A percentile compares a stretch with the other conserved stretches of the same genome.
Evolutionary conservation across 2,329 filamentous ascomycete species (phyloP).

Genomic region (Fragosphaeria purpurea): DNA sequence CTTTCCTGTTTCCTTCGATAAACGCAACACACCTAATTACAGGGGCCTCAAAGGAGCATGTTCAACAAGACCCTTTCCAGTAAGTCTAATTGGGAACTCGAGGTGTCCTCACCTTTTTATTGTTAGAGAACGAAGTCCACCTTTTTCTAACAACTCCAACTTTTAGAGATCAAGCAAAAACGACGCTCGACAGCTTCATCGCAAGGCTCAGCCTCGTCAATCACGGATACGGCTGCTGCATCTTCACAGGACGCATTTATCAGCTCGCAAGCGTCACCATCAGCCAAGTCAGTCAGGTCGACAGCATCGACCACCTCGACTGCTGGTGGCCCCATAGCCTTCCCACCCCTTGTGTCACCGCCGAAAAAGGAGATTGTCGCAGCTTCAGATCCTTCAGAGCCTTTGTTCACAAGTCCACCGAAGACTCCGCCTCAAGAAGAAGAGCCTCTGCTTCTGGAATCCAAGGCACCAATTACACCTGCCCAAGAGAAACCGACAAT

Average conservation of each 20-base stretch:
- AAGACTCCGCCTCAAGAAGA: background rate
- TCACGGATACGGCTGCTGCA: background rate
- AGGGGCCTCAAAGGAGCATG: conserved; percentile 2
- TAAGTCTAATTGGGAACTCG: background rate
- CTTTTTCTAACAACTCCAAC: too few relatives aligned
- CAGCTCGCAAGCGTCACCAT: background rate
- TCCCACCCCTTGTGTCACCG: background rate
- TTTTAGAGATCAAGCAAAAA: conserved; percentile 6
- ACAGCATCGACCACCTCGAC: background rate
- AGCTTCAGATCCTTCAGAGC: background rate
- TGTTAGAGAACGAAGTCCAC: background rate
- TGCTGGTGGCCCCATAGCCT: background rate
- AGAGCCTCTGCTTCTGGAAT: background rate
- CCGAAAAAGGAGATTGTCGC: background rate
- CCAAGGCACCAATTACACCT: background rate
- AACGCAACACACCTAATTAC: background rate
- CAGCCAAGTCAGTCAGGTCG: conserved; percentile 1
- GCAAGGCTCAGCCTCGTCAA: background rate
- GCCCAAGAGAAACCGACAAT: background rate
- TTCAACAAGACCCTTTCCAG: conserved; percentile 10
- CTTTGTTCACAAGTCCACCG: background rate
- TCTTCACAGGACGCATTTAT: background rate
- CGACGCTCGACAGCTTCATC: conserved; percentile 30
- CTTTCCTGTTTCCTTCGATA: background rate
- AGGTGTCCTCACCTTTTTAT: background rate